phyloP scores from a whole-genome alignment of 371 early-diverging fungal genomes.

The Amoeboaphelidium protococcarum region DNA sequence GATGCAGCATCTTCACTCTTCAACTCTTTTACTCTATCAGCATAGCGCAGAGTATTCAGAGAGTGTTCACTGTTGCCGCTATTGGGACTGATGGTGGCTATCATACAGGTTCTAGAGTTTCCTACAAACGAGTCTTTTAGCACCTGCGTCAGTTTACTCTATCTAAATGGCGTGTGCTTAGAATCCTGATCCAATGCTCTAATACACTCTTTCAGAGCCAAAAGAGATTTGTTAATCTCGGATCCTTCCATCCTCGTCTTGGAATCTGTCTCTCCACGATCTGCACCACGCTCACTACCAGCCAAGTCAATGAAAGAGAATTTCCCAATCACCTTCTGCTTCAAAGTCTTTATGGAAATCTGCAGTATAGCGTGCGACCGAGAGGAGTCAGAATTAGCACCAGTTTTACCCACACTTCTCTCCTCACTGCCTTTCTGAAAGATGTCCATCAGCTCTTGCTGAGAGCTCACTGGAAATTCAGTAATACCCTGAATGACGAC shows the following conservation, averaged over 20 bases:
- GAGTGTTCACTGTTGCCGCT: constrained; percentile 9
- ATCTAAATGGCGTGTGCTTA: constrained; percentile 7
- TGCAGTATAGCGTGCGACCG: constrained; percentile 82
- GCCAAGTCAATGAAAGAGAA: constrained; percentile 70
- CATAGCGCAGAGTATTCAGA: constrained; percentile 15
- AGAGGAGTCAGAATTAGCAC: constrained; percentile 50
- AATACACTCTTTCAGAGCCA: constrained; percentile 9
- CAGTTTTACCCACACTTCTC: constrained; percentile 35
- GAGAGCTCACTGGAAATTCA: not conserved
- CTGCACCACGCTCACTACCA: constrained; percentile 77
- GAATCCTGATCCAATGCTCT: constrained; percentile 6
- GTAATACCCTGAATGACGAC: not conserved
- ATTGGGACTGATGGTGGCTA: not conserved
- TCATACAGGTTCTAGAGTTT: not conserved
- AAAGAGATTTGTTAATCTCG: constrained; percentile 8
- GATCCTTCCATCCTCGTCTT: constrained; percentile 3
- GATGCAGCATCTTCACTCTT: not conserved
- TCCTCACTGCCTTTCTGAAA: constrained; percentile 24
- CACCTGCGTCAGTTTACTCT: constrained; percentile 8
- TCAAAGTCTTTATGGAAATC: constrained; percentile 37
- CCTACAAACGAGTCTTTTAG: constrained; percentile 8
- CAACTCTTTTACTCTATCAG: not conserved
- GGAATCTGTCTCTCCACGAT: not conserved
- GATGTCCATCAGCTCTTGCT: not conserved
- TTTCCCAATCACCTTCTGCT: constrained; percentile 34